Percentiles rank a stretch among this genome's conserved stretches.
phyloP scores from a whole-genome alignment of 1,139 yeast species.

The Diutina mesorugosa region DNA sequence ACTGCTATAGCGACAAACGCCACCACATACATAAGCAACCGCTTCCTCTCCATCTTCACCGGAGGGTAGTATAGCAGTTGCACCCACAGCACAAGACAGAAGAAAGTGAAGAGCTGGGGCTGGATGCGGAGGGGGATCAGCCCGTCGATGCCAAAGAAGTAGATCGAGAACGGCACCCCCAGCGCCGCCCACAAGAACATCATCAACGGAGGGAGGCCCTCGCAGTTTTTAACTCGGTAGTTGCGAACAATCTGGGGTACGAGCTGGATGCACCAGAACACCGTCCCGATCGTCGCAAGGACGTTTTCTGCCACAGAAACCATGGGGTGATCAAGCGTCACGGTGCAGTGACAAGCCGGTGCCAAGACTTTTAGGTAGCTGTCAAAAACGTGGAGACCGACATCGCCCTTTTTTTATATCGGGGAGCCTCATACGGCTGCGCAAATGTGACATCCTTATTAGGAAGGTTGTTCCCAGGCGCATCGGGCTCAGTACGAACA shows the following conservation, averaged over 20 bases:
- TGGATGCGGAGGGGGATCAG: conserved; percentile 72
- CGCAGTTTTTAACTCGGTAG: conserved; percentile 62
- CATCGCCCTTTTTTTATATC: not conserved
- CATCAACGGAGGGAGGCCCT: conserved; percentile 78
- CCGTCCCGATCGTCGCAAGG: conserved; percentile 80
- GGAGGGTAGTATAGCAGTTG: conserved; percentile 84
- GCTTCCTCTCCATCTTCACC: conserved; percentile 20
- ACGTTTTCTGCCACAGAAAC: conserved; percentile 48
- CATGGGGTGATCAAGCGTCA: not conserved
- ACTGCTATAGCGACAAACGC: conserved; percentile 32
- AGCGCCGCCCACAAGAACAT: conserved; percentile 75
- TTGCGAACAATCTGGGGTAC: conserved; percentile 75
- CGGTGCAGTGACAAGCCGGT: not conserved
- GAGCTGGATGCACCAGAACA: conserved; percentile 83
- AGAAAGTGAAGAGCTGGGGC: conserved; percentile 71
- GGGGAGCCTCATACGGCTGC: not conserved
- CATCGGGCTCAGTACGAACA: not conserved
- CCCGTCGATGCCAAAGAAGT: conserved; percentile 60
- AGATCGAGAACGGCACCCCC: conserved; percentile 75
- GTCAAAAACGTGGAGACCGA: not conserved
- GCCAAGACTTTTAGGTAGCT: not conserved
- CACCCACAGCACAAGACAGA: conserved; percentile 55
- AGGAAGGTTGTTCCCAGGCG: not conserved
- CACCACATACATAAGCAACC: conserved; percentile 22
- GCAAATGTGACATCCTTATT: not conserved